These are phyloP conservation scores for Terfezia claveryi DNA, from an alignment of 495 filamentous ascomycete genomes.

Conservation along the genomic window DNA sequence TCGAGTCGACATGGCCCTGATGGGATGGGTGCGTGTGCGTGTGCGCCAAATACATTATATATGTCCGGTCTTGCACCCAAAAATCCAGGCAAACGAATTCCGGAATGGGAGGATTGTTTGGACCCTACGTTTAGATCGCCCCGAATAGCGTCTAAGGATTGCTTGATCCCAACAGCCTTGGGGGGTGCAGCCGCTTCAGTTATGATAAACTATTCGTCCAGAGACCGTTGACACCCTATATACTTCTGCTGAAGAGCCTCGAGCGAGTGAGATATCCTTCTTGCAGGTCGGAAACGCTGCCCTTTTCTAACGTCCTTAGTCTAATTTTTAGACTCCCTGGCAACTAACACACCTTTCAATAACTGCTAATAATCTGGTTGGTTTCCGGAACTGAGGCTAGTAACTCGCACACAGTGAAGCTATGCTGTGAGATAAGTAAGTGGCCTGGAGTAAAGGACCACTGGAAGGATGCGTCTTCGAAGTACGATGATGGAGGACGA, in stretches of 20 bases:
- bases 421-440: not conserved
- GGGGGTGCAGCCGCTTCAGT: not conserved
- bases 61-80: not conserved
- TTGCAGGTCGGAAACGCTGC: no score
- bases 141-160: not conserved
- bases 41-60: slow-evolving; percentile 10
- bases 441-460: not conserved
- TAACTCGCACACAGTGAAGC: not conserved
- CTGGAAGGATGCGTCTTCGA: not conserved
- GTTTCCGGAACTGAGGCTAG: not conserved
- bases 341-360: not conserved
- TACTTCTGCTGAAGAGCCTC: no score
- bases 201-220: not conserved
- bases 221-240: not conserved
- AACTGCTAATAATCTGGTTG: no score
- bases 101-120: not conserved
- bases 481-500: not conserved
- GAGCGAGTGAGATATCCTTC: no score
- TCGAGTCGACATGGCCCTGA: slow-evolving; percentile 2
- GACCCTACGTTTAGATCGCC: not conserved
- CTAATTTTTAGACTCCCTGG: not conserved
- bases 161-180: not conserved
- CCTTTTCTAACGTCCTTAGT: not conserved
- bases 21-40: slow-evolving; percentile 5
- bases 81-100: not conserved